Evolutionary conservation across 495 filamentous ascomycete genomes (phyloP), one percentile per base, ranked within the genome.

Genomic region (Schizothecium vesticola): DNA sequence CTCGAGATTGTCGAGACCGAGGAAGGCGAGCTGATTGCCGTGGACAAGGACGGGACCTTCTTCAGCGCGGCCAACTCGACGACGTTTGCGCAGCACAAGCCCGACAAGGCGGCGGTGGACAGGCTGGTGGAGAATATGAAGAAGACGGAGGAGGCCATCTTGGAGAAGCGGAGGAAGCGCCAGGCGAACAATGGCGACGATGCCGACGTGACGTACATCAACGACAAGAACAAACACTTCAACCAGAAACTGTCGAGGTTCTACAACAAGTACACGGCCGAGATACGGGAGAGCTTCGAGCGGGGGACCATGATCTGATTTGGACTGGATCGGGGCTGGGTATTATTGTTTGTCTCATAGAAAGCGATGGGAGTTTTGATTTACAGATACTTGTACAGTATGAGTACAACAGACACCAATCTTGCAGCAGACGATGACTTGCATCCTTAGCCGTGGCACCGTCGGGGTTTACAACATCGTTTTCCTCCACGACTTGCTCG

Each of bases 171-270:
- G 71, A 89, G 86, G 75, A 91, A 93, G 67, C 85, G 92, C 66
- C 87, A 85, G 78, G 88, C 86, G 16, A 86, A 91, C 70, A 91
- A 92, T 24, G 88, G 85, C 61, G 87, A 89, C 59, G 92, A 93
- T 31, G 89, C 87, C 26, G 95, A 99, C 77, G 92, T 98, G 68
- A 98, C 96, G 11, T 98, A 96, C 80, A 99, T 99, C 85, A 99
- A 99, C 79, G 93, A 97, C 79, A 97, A 98, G 90, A 96, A 96
- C 84, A 96, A 96, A 84, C 92, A 97, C 83, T 98, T 99, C 83
- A 99, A 99, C 86, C 90, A 95, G 82, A 98, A 98, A 81, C 80
- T 99, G 80, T 83, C 88, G 61, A 86, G 96, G 72, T 98, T 97
- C 78, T 99, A 99, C 79, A 94, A 98, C 82, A 97, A 97, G 87